Evolutionary conservation across 2,329 filamentous ascomycete genomes (phyloP).

Genomic region (Diaporthe citrichinensis): DNA sequence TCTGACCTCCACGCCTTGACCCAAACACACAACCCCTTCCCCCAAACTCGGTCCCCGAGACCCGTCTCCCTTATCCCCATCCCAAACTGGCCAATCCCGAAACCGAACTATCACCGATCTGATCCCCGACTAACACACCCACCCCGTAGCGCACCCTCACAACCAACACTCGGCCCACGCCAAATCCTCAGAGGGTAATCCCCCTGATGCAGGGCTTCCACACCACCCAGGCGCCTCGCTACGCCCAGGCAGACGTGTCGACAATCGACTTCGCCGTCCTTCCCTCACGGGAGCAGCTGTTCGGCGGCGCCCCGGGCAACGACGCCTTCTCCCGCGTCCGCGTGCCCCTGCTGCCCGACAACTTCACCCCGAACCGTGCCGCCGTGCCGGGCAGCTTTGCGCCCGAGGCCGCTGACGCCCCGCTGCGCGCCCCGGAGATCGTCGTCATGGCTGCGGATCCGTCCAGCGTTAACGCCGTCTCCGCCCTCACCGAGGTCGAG

Average conservation of each 20-base stretch:
- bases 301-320: slow-evolving; percentile 48
- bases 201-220: slow-evolving; percentile 76
- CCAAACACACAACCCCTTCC: neutral
- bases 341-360: slow-evolving; percentile 73
- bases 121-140: slow-evolving; percentile 44
- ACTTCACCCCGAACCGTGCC: slow-evolving; percentile 62
- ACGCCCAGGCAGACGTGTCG: slow-evolving; percentile 50
- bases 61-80: neutral
- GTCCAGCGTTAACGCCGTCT: slow-evolving; percentile 63
- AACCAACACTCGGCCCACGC: slow-evolving; percentile 59
- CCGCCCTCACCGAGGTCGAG: slow-evolving; percentile 70
- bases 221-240: slow-evolving; percentile 57
- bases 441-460: slow-evolving; percentile 71
- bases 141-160: slow-evolving; percentile 58
- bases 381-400: slow-evolving; percentile 54
- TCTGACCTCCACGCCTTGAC: neutral
- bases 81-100: slow-evolving; percentile 7
- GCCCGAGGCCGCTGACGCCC: slow-evolving; percentile 59
- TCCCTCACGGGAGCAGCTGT: slow-evolving; percentile 56
- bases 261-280: slow-evolving; percentile 69
- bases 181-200: slow-evolving; percentile 58
- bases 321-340: slow-evolving; percentile 58
- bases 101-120: slow-evolving; percentile 30
- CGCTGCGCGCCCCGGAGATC: slow-evolving; percentile 61
- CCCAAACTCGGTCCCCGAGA: slow-evolving; percentile 31